Evolutionary conservation across 768 basidiomycete species (phyloP).

Genomic region (Amanita rimosa): DNA sequence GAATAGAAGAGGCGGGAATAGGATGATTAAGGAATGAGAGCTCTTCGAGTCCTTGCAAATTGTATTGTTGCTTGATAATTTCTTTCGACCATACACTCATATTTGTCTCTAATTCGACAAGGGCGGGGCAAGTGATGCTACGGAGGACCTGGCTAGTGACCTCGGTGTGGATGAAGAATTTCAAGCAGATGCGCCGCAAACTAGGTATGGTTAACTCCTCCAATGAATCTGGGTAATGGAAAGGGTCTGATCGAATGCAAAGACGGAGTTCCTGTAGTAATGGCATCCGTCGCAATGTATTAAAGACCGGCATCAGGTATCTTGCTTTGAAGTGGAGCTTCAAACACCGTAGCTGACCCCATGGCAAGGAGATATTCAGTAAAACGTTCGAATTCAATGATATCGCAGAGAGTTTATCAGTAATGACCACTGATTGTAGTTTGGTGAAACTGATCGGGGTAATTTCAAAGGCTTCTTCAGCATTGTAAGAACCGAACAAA

Average conservation of each 20-base stretch:
- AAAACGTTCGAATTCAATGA: not conserved
- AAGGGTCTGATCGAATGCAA: no score
- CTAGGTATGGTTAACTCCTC: not conserved
- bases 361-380: not conserved
- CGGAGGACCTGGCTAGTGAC: not conserved
- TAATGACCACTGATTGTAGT: not conserved
- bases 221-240: not conserved
- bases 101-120: not conserved
- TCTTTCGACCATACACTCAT: not conserved
- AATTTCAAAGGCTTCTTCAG: not conserved
- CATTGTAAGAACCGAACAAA: not conserved
- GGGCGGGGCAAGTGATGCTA: not conserved
- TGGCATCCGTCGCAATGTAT: not conserved
- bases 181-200: not conserved
- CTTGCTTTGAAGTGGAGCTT: no score
- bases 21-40: no score
- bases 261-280: not conserved
- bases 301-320: no score
- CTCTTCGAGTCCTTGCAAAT: not conserved
- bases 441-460: not conserved
- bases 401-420: no score
- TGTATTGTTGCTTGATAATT: not conserved
- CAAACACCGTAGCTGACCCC: not conserved
- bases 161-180: not conserved
- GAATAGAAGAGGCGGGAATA: not conserved